phyloP scores from a whole-genome alignment of 495 filamentous ascomycete species.

The Chaetomium fimeti region DNA sequence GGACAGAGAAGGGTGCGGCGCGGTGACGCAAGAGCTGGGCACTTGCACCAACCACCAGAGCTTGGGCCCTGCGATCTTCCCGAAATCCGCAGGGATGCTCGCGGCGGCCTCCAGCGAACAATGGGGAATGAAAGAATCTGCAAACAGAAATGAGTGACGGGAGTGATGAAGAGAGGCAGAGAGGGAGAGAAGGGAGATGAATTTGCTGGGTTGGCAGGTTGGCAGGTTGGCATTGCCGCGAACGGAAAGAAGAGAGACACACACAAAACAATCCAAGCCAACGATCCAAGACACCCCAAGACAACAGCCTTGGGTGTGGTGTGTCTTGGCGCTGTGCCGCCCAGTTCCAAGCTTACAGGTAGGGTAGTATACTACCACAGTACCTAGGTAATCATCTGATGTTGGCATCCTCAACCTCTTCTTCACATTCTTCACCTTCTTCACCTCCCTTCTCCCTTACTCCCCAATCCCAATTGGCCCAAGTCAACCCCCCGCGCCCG shows the following conservation, averaged over 20 bases:
- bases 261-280: no score
- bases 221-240: no score
- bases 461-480: constrained; percentile 8
- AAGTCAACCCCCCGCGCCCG: neutral
- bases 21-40: neutral
- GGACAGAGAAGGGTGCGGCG: no score
- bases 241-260: no score
- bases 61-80: neutral
- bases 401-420: neutral
- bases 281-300: no score
- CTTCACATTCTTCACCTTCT: neutral
- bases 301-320: no score
- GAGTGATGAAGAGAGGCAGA: no score
- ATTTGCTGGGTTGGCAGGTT: no score
- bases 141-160: neutral
- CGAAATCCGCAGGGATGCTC: neutral
- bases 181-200: no score
- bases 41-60: neutral
- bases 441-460: neutral
- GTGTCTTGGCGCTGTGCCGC: no score
- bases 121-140: neutral
- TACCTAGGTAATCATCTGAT: neutral
- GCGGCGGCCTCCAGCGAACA: neutral
- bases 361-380: no score
- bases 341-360: no score